Evolutionary conservation across 78 protist species (phyloP), one percentile per base, ranked within the genome.

Genomic region (Guillardia theta): DNA sequence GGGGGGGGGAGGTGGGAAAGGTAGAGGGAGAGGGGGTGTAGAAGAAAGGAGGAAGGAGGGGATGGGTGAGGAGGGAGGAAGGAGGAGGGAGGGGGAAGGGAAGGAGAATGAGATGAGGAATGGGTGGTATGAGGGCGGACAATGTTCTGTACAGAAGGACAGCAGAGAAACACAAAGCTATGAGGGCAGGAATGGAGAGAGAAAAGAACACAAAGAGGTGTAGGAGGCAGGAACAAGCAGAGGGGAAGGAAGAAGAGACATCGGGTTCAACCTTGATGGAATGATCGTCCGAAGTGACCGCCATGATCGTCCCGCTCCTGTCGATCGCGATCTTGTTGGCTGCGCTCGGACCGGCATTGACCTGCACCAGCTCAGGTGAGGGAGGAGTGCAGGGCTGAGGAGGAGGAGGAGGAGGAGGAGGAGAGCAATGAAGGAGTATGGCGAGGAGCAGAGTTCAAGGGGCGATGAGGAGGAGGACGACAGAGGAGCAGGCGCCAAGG

Each of bases 261-360:
- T 6, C 0, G 87, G 41, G 0, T 0, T 0, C 30, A 43, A 70
- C 41, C 45, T 27, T 70, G 87, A 70, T 27, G 44, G 83, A 70
- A 50, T 78, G 48, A 50, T 78, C 45, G 33, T 78, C 45, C 53
- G 90, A 78, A 50, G 53, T 22, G 90, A 78, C 90, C 0, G 90
- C 90, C 33, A 78, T 12, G 90, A 78, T 18, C 53, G 90, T 43
- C 53, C 90, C 90, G 90, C 90, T 78, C 33, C 90, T 3, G 48
- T 78, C 90, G 45, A 78, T 27, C 41, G 90, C 90, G 43, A 78
- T 22, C 90, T 78, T 78, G 90, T 78, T 78, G 43, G 90, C 90
- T 1, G 90, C 90, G 90, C 44, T 45, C 45, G 90, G 90, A 30
- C 90, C 90, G 44, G 90, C 90, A 30, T 78, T 43, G 48, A 78